Percentiles rank a stretch among this genome's conserved stretches.
These are phyloP conservation scores for Rosa chinensis DNA, from an alignment of 306 rosid genomes.

Conservation along the genomic window DNA sequence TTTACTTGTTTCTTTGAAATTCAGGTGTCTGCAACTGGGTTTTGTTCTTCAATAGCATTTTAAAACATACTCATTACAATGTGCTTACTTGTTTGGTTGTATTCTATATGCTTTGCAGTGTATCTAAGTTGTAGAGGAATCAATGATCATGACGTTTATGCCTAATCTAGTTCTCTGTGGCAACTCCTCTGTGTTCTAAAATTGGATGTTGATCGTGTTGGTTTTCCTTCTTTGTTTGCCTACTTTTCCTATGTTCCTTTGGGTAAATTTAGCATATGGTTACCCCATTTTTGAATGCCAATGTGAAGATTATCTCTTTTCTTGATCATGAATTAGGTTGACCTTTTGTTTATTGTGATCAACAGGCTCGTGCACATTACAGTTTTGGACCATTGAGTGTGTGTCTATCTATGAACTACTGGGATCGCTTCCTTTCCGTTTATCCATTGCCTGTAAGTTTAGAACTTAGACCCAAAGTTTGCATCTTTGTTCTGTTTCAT, in stretches of 20 bases:
- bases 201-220: constrained; percentile 16
- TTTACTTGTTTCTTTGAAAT: constrained; percentile 14
- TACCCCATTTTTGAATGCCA: background rate
- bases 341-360: constrained; percentile 30
- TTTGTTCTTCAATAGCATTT: constrained; percentile 13
- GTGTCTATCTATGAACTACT: constrained; percentile 66
- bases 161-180: constrained; percentile 8
- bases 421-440: constrained; percentile 73
- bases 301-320: constrained; percentile 6
- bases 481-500: constrained; percentile 6
- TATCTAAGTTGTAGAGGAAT: constrained; percentile 19
- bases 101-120: constrained; percentile 21
- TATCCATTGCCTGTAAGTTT: constrained; percentile 62
- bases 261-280: background rate
- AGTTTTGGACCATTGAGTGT: constrained; percentile 58
- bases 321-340: constrained; percentile 20
- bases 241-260: background rate
- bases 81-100: constrained; percentile 16
- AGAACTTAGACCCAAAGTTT: constrained; percentile 3
- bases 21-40: constrained; percentile 21
- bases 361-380: constrained; percentile 59
- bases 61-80: background rate
- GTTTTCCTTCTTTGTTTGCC: constrained; percentile 13
- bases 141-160: constrained; percentile 11
- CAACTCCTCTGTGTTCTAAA: background rate